A percentile compares a stretch with the other conserved stretches of the same genome.
Evolutionary conservation across 345 rosid genomes (phyloP).

Genomic region (Combretum micranthum): DNA sequence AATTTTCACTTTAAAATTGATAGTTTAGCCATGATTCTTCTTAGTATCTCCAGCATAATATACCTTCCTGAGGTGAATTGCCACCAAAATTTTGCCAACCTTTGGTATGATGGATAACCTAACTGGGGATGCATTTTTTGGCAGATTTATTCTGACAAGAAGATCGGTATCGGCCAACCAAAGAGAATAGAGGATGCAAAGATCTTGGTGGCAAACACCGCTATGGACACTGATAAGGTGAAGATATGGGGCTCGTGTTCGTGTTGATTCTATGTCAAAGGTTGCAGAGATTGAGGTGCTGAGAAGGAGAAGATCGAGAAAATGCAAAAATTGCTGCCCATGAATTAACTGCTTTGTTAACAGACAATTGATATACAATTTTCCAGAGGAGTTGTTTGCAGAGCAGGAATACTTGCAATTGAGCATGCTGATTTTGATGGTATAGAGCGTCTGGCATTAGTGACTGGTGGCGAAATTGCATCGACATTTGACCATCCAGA

Average conservation of each 20-base stretch:
- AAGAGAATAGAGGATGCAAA: conserved; percentile 93
- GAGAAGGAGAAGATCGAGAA: conserved; percentile 96
- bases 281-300: conserved; percentile 99
- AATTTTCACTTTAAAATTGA: too few relatives aligned
- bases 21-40: too few relatives aligned
- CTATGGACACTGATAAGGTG: conserved; percentile 99
- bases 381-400: conserved; percentile 96
- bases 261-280: conserved; percentile 95
- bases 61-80: too few relatives aligned
- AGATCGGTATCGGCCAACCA: conserved; percentile 96
- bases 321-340: conserved; percentile 91
- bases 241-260: conserved; percentile 99
- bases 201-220: conserved; percentile 94
- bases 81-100: too few relatives aligned
- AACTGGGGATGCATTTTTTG: neutral
- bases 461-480: conserved; percentile 97
- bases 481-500: conserved; percentile 98
- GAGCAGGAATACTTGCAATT: conserved; percentile 96
- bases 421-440: conserved; percentile 99
- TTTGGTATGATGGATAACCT: neutral
- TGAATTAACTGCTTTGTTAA: conserved; percentile 95
- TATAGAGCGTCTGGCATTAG: conserved; percentile 85
- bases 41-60: too few relatives aligned
- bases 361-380: conserved; percentile 95
- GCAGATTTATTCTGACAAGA: conserved; percentile 99